Evolutionary conservation across 805 yeast species (phyloP), one percentile per base, ranked within the genome.

Genomic region (Candida koratica): DNA sequence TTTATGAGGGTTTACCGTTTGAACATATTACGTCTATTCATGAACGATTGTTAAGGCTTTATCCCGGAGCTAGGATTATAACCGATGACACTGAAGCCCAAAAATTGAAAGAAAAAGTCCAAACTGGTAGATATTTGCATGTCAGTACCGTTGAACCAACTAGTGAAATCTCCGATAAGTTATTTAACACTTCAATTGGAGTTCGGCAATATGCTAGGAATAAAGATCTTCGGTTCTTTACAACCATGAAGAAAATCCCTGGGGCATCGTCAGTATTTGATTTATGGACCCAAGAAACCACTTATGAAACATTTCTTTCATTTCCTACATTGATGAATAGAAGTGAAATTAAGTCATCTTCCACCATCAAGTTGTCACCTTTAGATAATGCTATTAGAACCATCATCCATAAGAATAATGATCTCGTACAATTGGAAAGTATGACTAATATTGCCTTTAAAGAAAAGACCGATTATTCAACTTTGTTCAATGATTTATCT

Each of bases 261-360:
- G 89, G 90, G 4, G 73, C 84, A 1, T 73, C 79, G 0, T 71
- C 81, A 8, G 80, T 84, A 6, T 71, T 76, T 36, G 87, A 86
- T 49, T 63, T 87, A 48, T 87, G 95, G 95, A 86, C 89, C 13
- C 95, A 87, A 52, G 95, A 87, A 59, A 75, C 83, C 6, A 80
- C 84, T 1, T 87, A 78, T 62, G 85, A 79, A 44, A 84, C 95
- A 0, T 64, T 56, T 32, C 71, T 82, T 37, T 72, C 86, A 6
- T 87, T 87, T 79, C 96, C 96, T 17, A 82, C 95, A 0, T 71
- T 87, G 56, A 83, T 86, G 84, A 84, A 86, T 53, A 71, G 95
- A 58, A 76, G 88, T 46, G 93, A 84, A 52, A 75, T 87, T 45
- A 72, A 71, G 42, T 40, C 52, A 3, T 63, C 72, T 7, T 58